phyloP scores from a whole-genome alignment of 2,329 filamentous ascomycete species.

The Beauveria medogensis region DNA sequence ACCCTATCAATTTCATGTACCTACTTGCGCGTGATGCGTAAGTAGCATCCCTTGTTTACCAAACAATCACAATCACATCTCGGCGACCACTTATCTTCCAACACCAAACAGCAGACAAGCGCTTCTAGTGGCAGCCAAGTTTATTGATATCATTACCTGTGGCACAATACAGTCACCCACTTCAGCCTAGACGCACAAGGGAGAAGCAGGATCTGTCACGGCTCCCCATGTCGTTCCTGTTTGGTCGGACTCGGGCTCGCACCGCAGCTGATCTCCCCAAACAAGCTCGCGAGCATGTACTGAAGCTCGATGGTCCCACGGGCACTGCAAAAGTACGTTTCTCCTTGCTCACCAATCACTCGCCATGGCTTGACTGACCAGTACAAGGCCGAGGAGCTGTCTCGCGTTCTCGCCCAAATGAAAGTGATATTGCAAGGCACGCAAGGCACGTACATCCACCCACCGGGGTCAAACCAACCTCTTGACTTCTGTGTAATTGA shows the following conservation, averaged over 20 bases:
- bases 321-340: conserved; percentile 37
- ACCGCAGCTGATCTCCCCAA: conserved; percentile 46
- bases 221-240: conserved; percentile 46
- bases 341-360: background rate
- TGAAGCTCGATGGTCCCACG: conserved; percentile 42
- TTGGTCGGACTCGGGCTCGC: conserved; percentile 43
- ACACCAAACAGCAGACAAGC: background rate
- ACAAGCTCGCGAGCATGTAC: conserved; percentile 47
- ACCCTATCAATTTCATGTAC: background rate
- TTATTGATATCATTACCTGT: too few relatives aligned
- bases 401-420: conserved; percentile 81
- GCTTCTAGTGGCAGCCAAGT: background rate
- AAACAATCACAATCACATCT: background rate
- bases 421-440: conserved; percentile 90
- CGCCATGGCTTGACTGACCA: conserved; percentile 13
- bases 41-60: background rate
- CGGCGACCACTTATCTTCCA: background rate
- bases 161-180: background rate
- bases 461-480: too few relatives aligned
- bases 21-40: background rate
- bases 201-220: background rate
- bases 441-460: conserved; percentile 51
- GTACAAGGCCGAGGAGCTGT: conserved; percentile 71
- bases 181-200: background rate
- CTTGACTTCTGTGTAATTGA: too few relatives aligned